Percentiles rank a stretch among this genome's conserved stretches.
These are phyloP conservation scores for Pelargonium fulgidum DNA, from an alignment of 441 rosid species.

Conservation along the genomic window DNA sequence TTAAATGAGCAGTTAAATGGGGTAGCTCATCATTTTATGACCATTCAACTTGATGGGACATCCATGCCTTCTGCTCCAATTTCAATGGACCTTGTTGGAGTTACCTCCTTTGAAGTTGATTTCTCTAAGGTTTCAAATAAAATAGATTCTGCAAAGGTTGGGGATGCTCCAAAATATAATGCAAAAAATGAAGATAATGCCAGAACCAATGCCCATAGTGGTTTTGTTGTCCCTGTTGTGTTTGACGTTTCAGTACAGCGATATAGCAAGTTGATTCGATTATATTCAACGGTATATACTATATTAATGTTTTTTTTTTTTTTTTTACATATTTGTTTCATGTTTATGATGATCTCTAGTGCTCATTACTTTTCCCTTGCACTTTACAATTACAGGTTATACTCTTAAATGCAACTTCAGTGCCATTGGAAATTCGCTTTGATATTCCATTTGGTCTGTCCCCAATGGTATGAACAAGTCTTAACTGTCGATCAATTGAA, in stretches of 20 bases:
- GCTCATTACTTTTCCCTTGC: constrained; percentile 18
- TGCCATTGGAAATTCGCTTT: constrained; percentile 83
- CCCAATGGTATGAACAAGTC: constrained; percentile 57
- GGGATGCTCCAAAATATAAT: constrained; percentile 29
- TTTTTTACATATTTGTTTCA: constrained; percentile 12
- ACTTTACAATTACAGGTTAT: constrained; percentile 56
- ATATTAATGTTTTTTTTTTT: background rate
- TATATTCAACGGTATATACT: constrained; percentile 79
- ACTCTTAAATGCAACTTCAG: constrained; percentile 65
- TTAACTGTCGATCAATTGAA: background rate
- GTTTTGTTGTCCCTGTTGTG: constrained; percentile 81
- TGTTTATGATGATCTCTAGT: constrained; percentile 17
- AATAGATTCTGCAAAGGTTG: constrained; percentile 21
- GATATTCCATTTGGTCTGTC: constrained; percentile 94
- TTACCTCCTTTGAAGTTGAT: constrained; percentile 78
- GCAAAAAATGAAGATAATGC: constrained; percentile 33
- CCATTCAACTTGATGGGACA: constrained; percentile 75
- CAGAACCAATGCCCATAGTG: constrained; percentile 32
- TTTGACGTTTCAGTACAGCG: constrained; percentile 85
- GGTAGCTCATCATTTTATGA: constrained; percentile 69
- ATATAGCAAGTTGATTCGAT: constrained; percentile 74
- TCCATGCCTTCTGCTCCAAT: constrained; percentile 64
- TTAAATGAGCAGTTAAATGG: constrained; percentile 57
- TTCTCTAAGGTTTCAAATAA: constrained; percentile 53
- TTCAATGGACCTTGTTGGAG: constrained; percentile 92